Percentiles rank a stretch among this genome's conserved stretches.
Conservation (phyloP, 805 yeast genomes). For the Millerozyma acaciae region DNA sequence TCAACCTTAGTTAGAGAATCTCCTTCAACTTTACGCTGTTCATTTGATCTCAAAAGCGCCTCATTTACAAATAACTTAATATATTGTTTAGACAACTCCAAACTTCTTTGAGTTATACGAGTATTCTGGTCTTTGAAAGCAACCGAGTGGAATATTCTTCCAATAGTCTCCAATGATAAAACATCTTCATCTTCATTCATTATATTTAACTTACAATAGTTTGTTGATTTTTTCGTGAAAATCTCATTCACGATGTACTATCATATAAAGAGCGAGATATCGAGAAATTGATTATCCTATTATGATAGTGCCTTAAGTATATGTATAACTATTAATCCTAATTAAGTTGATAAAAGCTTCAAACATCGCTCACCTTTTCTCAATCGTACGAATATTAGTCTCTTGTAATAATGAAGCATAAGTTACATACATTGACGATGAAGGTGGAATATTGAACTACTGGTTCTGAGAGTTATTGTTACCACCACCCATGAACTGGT, state of each 20-base stretch:
- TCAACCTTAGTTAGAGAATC: slow-evolving; percentile 23
- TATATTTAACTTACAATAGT: not conserved
- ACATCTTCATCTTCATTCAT: not conserved
- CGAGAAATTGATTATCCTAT: too few species aligned
- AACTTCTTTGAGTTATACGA: slow-evolving; percentile 44
- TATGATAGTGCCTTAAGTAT: too few species aligned
- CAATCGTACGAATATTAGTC: too few species aligned
- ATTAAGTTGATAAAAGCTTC: too few species aligned
- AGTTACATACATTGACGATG: too few species aligned
- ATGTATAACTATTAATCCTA: too few species aligned
- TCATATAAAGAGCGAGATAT: too few species aligned
- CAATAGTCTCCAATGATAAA: slow-evolving; percentile 30
- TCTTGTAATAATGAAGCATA: too few species aligned
- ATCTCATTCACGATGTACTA: too few species aligned
- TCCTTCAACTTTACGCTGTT: slow-evolving; percentile 38
- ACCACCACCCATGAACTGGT: slow-evolving; percentile 59
- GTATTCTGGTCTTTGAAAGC: slow-evolving; percentile 46
- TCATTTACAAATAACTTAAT: slow-evolving; percentile 54
- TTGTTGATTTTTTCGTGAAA: too few species aligned
- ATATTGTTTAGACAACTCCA: slow-evolving; percentile 52
- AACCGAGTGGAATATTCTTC: slow-evolving; percentile 48
- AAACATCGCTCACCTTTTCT: too few species aligned
- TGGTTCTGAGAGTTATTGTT: slow-evolving; percentile 4
- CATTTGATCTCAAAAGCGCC: slow-evolving; percentile 56
- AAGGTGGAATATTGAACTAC: too few species aligned